Percentiles rank a stretch among this genome's conserved stretches.
Conservation (phyloP, 2,329 filamentous ascomycete species). For the Colletotrichum paranaense region DNA sequence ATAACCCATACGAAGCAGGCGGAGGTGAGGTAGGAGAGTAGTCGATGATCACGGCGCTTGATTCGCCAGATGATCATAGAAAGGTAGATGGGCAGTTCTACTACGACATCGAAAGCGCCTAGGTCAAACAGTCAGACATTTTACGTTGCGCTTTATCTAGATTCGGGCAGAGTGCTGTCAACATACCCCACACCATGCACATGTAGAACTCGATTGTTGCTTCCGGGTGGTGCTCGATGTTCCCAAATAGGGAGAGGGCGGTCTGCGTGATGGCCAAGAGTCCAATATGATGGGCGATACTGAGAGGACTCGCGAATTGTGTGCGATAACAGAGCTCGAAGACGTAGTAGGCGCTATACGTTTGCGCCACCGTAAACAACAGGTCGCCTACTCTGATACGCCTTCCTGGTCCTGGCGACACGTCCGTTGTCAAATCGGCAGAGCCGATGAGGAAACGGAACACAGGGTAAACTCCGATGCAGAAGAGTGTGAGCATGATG, state of each 20-base stretch:
- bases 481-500: constrained; percentile 25
- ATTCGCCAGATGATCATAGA: constrained; percentile 34
- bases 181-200: constrained; percentile 36
- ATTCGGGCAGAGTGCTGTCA: neutral
- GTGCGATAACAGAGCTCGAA: constrained; percentile 37
- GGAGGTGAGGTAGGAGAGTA: constrained; percentile 19
- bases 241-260: constrained; percentile 29
- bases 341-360: constrained; percentile 37
- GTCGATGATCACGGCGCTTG: constrained; percentile 10
- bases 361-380: constrained; percentile 30
- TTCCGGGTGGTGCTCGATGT: constrained; percentile 12
- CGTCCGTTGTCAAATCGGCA: constrained; percentile 13
- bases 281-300: constrained; percentile 36
- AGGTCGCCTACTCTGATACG: constrained; percentile 32
- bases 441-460: constrained; percentile 25
- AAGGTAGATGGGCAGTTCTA: constrained; percentile 32
- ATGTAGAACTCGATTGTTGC: constrained; percentile 35
- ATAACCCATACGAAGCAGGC: constrained; percentile 23
- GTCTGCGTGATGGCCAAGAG: constrained; percentile 35
- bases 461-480: constrained; percentile 31
- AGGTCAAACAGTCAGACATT: neutral
- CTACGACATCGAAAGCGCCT: constrained; percentile 30
- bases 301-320: constrained; percentile 33
- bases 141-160: fast-evolving
- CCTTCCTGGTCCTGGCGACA: constrained; percentile 8